Percentiles rank a stretch among this genome's conserved stretches.
Conservation (phyloP, 371 early-diverging fungal species). For the Amoeboaphelidium protococcarum region DNA sequence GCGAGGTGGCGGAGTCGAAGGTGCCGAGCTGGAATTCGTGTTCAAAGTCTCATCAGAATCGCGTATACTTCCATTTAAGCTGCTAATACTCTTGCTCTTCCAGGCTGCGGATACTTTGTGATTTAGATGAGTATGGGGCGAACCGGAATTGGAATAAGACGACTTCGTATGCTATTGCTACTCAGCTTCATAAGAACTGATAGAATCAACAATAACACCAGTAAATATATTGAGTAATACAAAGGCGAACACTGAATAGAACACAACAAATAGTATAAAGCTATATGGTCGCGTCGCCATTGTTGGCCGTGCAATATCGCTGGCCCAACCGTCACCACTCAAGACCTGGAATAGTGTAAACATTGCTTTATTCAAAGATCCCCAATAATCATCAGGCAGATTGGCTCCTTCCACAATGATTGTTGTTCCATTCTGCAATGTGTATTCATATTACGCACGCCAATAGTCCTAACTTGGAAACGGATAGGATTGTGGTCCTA, state of each 20-base stretch:
- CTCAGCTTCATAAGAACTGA: not conserved
- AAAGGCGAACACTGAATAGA: not conserved
- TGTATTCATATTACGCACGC: not conserved
- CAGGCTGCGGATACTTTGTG: no score
- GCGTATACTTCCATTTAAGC: no score
- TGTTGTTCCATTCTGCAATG: not conserved
- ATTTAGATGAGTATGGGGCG: no score
- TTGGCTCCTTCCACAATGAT: not conserved
- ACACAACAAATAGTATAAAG: not conserved
- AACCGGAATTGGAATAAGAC: no score
- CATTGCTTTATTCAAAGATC: not conserved
- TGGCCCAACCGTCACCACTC: not conserved
- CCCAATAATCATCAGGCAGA: not conserved
- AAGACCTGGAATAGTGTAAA: not conserved
- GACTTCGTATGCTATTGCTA: no score
- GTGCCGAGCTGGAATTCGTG: no score
- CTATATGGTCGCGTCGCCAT: not conserved
- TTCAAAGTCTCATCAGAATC: no score
- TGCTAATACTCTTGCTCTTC: no score
- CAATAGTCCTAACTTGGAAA: not conserved
- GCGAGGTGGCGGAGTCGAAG: no score
- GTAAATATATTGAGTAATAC: not conserved
- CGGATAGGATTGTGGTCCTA: not conserved
- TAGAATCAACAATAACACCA: not conserved
- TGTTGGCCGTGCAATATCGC: not conserved